Evolutionary conservation across 495 filamentous ascomycete species (phyloP).

Genomic region (Hypoxylon lenormandii): DNA sequence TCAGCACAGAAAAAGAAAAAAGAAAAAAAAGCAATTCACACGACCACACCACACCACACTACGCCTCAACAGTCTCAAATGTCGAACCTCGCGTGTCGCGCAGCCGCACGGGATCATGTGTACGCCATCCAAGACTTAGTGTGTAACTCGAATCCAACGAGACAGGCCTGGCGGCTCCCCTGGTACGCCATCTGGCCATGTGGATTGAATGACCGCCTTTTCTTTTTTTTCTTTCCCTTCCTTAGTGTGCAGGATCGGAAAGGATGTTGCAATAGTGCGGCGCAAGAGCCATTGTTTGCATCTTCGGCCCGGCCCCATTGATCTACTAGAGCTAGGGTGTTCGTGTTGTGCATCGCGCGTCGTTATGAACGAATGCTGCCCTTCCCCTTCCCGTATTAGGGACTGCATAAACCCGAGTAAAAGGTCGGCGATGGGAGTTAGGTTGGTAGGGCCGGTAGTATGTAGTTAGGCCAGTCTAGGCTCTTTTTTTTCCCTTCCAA

Average conservation of each 20-base stretch:
- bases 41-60: slow-evolving; percentile 16
- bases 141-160: slow-evolving; percentile 15
- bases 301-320: slow-evolving; percentile 45
- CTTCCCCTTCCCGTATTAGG: slow-evolving; percentile 21
- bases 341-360: slow-evolving; percentile 38
- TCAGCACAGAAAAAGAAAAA: no score
- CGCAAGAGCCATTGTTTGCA: slow-evolving; percentile 40
- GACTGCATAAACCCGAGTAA: slow-evolving; percentile 24
- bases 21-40: slow-evolving; percentile 26
- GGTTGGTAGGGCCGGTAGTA: no score
- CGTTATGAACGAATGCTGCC: slow-evolving; percentile 31
- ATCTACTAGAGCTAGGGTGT: slow-evolving; percentile 35
- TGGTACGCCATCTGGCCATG: slow-evolving; percentile 11
- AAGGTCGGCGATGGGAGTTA: no score
- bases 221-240: slow-evolving; percentile 3
- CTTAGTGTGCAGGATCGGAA: slow-evolving; percentile 28
- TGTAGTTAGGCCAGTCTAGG: slow-evolving; percentile 19
- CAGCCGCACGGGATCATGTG: slow-evolving; percentile 46
- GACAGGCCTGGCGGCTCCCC: neutral
- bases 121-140: neutral
- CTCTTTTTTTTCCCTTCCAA: slow-evolving; percentile 5
- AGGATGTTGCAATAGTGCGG: slow-evolving; percentile 43
- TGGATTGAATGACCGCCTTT: slow-evolving; percentile 20
- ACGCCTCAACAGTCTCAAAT: slow-evolving; percentile 2
- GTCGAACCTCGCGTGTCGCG: slow-evolving; percentile 41